Base-by-base conservation (phyloP, 148 eudicot genomes). In the Limonium bicolor region DNA sequence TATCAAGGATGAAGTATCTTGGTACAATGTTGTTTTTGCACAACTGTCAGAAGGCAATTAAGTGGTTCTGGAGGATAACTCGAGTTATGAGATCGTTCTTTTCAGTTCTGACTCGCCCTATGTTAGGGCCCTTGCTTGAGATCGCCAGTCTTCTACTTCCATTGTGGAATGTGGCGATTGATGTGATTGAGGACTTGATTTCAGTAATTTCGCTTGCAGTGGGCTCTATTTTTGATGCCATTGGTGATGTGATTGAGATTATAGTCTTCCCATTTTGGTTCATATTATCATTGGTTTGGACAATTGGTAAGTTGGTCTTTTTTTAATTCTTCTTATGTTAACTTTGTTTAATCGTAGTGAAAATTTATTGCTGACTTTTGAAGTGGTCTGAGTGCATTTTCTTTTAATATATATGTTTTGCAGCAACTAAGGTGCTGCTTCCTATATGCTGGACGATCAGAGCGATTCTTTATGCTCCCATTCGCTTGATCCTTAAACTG, bases 1-100 rank as follows among this genome's bases (percentile, higher is more conserved):
- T 78, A 23, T 74, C 99, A 7, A 69, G 99, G 59, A 73, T 90
- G 12, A 70, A 61, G 55, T 90, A 85, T 52, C 65, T 90, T 26
- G 99, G 99, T 32, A 90, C 99, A n/a, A 85, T 90, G 99, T 50
- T 90, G 51, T 90, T 90, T 48, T 70, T 90, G 45, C 99, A 90
- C 48, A 73, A 90, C 37, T 78, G 64, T 51, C 74, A 90, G 72
- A 84, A 77, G 65, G 95, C 95, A 29, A 32, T 84, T 45, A 51
- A 59, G 45, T 85, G 93, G 88, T 75, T 64, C 29, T 51, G 84
- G 46, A 72, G 56, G 69, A 65, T 65, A 29, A 65, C 78, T 1
- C 73, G 82, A 27, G 49, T 82, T 4, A 27, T 65, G 20, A 68
- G 70, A 50, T 63, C 94, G 35, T 36, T 63, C 43, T 13, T 90